Conservation (phyloP, 495 filamentous ascomycete species). For the Tuber microsphaerosporum region DNA sequence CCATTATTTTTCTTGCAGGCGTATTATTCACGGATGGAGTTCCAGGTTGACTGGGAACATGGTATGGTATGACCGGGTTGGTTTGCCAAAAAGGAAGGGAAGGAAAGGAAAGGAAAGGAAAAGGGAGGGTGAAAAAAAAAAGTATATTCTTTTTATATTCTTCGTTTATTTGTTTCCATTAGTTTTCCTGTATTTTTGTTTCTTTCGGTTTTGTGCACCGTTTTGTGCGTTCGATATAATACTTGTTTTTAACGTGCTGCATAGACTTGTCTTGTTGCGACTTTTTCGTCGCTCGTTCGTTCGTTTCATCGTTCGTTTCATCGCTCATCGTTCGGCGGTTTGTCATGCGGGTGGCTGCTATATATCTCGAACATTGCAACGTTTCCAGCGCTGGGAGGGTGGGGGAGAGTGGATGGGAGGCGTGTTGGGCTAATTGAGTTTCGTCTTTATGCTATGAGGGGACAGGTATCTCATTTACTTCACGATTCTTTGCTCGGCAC, state of each 20-base stretch:
- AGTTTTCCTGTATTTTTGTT: background rate
- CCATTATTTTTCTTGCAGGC: background rate
- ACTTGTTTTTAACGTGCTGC: background rate
- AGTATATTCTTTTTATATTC: background rate
- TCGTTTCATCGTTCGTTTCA: background rate
- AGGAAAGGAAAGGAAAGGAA: no score
- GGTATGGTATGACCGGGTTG: background rate
- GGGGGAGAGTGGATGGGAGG: background rate
- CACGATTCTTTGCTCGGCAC: background rate
- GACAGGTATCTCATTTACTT: constrained; percentile 1
- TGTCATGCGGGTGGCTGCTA: background rate
- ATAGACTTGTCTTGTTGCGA: background rate
- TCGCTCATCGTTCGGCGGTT: background rate
- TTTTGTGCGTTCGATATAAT: background rate
- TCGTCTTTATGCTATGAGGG: background rate
- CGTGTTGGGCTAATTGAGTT: background rate
- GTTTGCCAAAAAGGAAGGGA: background rate
- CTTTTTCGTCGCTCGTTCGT: background rate
- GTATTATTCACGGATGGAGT: constrained; percentile 1
- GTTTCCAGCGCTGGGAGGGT: background rate
- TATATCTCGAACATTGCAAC: background rate
- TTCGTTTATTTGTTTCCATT: background rate
- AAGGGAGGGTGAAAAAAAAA: background rate
- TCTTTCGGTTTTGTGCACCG: background rate
- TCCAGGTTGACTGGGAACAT: background rate